Evolutionary conservation across 176 grass and related monocot genomes (phyloP).

Genomic region (Oryza glumipatula): DNA sequence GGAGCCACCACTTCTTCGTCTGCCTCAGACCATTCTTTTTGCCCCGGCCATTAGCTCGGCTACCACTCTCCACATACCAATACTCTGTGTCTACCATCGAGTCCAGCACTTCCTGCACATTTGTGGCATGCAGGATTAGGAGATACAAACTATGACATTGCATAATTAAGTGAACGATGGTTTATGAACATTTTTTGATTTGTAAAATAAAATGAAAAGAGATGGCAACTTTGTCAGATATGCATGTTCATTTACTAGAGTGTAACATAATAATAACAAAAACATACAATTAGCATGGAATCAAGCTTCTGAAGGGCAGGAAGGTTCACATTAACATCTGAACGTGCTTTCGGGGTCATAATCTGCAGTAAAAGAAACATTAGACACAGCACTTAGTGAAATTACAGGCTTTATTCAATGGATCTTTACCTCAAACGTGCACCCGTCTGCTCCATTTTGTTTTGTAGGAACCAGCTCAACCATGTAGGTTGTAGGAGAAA

Average conservation of each 20-base stretch:
- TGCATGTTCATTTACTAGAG: background rate
- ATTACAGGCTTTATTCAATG: background rate
- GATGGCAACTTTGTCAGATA: background rate
- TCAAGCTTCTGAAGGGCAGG: constrained; percentile 99
- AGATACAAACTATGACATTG: constrained; percentile 16
- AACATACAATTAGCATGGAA: constrained; percentile 91
- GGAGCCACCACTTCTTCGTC: constrained; percentile 97
- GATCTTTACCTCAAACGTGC: constrained; percentile 70
- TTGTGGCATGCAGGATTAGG: constrained; percentile 25
- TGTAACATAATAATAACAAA: background rate
- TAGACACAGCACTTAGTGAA: background rate
- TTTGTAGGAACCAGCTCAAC: constrained; percentile 93
- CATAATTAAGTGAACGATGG: background rate
- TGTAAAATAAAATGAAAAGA: background rate
- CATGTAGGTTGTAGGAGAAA: constrained; percentile 95
- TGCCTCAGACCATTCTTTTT: constrained; percentile 54
- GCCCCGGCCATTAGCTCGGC: constrained; percentile 39
- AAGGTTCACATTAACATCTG: constrained; percentile 94
- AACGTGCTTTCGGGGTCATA: constrained; percentile 95
- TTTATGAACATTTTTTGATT: background rate
- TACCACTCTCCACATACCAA: constrained; percentile 89
- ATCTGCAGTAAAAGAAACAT: constrained; percentile 53
- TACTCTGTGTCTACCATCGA: constrained; percentile 84
- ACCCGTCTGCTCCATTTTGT: constrained; percentile 82
- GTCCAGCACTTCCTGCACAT: constrained; percentile 82